These are phyloP conservation scores for Flaveria linearis DNA, from an alignment of 129 eudicot species.

Conservation along the genomic window DNA sequence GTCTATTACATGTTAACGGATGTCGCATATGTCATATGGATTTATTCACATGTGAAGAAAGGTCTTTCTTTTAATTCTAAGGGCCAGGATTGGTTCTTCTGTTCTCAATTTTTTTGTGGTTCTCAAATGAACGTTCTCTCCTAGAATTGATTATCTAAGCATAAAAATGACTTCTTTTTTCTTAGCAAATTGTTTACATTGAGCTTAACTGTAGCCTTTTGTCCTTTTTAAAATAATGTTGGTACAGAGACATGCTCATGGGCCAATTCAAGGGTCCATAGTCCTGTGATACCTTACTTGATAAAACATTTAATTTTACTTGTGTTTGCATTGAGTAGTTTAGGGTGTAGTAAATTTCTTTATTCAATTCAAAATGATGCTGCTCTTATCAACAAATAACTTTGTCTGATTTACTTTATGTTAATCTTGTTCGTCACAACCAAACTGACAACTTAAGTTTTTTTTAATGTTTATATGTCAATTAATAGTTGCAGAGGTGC, in stretches of 20 bases:
- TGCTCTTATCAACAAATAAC: neutral
- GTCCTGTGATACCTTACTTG: neutral
- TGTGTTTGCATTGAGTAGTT: neutral
- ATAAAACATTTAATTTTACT: neutral
- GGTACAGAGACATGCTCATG: neutral
- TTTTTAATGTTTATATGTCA: neutral
- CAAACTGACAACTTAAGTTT: neutral
- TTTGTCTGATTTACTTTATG: neutral
- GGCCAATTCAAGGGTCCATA: neutral
- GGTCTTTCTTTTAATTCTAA: neutral
- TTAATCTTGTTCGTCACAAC: neutral
- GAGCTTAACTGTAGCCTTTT: neutral
- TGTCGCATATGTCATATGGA: no score
- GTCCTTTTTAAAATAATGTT: neutral
- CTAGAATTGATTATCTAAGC: neutral
- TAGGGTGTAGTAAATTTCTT: neutral
- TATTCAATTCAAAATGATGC: constrained; percentile 4
- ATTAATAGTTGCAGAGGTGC: constrained; percentile 1
- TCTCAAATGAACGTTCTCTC: neutral
- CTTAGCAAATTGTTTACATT: neutral
- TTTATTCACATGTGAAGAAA: neutral
- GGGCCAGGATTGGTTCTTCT: neutral
- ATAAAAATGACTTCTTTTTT: neutral
- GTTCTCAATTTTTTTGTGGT: neutral
- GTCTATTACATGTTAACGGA: neutral